These are phyloP conservation scores for Xylariaceae sp. DNA, from an alignment of 2,329 filamentous ascomycete genomes.

Conservation along the genomic window DNA sequence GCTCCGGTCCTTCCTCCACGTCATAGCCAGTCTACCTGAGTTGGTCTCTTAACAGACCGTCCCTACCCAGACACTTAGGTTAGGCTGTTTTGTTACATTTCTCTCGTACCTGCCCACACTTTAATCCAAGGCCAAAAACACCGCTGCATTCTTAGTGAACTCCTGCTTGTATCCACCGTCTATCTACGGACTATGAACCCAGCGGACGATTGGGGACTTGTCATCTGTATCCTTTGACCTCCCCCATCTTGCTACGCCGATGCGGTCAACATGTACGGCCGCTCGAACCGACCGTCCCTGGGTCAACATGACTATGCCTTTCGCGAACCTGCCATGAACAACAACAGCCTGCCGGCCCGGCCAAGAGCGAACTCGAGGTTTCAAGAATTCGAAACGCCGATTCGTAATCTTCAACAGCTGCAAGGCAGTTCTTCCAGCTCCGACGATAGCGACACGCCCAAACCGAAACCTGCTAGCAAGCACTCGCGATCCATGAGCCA, in stretches of 20 bases:
- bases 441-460: slow-evolving; percentile 26
- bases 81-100: background rate
- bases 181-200: no score
- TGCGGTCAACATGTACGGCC: slow-evolving; percentile 21
- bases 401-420: slow-evolving; percentile 16
- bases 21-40: slow-evolving; percentile 3
- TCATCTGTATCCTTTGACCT: slow-evolving; percentile 10
- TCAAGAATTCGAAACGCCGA: slow-evolving; percentile 20
- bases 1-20: slow-evolving; percentile 3
- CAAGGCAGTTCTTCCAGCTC: slow-evolving; percentile 38
- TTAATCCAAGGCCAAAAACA: background rate
- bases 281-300: slow-evolving; percentile 23
- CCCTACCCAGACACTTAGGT: no score
- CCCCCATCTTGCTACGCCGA: slow-evolving; percentile 6
- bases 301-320: slow-evolving; percentile 25
- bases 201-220: slow-evolving; percentile 11
- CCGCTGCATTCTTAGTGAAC: background rate
- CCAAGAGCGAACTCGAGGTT: slow-evolving; percentile 25
- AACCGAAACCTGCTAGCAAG: slow-evolving; percentile 22
- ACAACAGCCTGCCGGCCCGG: slow-evolving; percentile 18
- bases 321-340: slow-evolving; percentile 17
- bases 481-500: slow-evolving; percentile 72
- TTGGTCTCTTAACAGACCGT: no score
- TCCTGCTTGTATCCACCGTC: background rate
- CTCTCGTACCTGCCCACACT: background rate